Percentiles rank a stretch among this genome's conserved stretches.
Conservation (phyloP, 345 rosid genomes). For the Garcia nutans region DNA sequence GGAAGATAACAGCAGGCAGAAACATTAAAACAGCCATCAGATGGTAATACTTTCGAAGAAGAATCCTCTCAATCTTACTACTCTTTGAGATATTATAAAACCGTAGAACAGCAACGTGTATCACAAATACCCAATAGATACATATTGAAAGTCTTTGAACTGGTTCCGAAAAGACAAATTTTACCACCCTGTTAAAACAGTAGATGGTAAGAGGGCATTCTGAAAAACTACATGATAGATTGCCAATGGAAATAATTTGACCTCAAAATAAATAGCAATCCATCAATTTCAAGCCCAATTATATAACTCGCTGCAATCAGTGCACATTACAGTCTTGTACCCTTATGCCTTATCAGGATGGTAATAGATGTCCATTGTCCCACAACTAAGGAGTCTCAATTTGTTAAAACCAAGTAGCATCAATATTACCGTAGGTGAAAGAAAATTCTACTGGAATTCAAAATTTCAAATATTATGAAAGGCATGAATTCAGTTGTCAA, state of each 20-base stretch:
- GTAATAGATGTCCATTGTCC: background rate
- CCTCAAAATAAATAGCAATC: background rate
- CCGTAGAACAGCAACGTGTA: constrained; percentile 61
- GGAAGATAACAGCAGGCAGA: constrained; percentile 88
- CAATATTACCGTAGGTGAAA: background rate
- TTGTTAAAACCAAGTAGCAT: background rate
- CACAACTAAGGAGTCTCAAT: background rate
- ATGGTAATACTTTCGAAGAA: constrained; percentile 94
- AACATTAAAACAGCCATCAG: constrained; percentile 96
- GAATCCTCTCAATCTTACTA: constrained; percentile 91
- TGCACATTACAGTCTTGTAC: background rate
- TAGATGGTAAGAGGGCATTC: constrained; percentile 19
- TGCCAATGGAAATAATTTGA: background rate
- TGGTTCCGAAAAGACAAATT: constrained; percentile 74
- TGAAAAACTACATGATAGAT: background rate
- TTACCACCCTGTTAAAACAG: constrained; percentile 57
- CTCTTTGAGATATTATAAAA: constrained; percentile 81
- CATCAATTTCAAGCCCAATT: background rate
- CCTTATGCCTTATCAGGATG: background rate
- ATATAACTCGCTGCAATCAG: background rate
- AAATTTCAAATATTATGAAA: background rate
- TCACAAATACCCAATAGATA: constrained; percentile 69
- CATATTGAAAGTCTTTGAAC: constrained; percentile 73
- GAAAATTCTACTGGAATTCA: background rate
- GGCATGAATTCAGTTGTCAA: background rate